Evolutionary conservation across 2,329 filamentous ascomycete genomes (phyloP), one percentile per base, ranked within the genome.

Genomic region (Cercospora berteroae): DNA sequence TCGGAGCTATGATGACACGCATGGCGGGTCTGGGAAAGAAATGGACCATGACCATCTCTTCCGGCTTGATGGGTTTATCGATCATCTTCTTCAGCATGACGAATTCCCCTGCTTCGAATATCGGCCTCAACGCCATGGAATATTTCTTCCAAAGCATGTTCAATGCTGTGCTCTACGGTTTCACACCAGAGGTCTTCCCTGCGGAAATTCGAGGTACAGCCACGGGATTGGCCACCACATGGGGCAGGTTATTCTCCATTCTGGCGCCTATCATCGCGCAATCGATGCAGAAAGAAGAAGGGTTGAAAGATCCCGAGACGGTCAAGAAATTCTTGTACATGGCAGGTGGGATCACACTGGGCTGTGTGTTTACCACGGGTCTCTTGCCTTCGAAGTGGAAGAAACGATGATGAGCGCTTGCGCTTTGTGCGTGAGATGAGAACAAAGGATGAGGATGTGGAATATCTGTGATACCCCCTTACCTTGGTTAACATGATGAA

Each of bases 171-270:
- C 75, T 85, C 13, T 85, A 85, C 71, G 83, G 82, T 10, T 85
- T 81, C 79, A 84, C 83, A 2, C 83, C 83, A 1, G 83, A 85
- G 70, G 80, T 81, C 5, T 85, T 85, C 68, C 82, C 83, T 0
- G 83, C 84, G 3, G 80, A 81, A 0, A 81, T 86, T 16, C 52
- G 67, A 57, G 65, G 67, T 4, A 86, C 83, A 0, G 79, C 86
- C 0, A 85, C 83, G 69, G 86, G 87, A 0, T 66, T 87, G 12
- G 85, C 86, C 2, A 85, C 84, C 66, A 88, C 87, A 71, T 87
- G 84, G 84, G 86, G 87, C 0, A 76, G 86, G 2, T 60, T 88
- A 31, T 86, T 86, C 69, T 83, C 84, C 8, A 88, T 88, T 50
- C 81, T 88, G 13, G 85, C 84, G 44, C 86, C 86, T 0, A 72